Evolutionary conservation across 2,329 filamentous ascomycete species (phyloP), one percentile per base, ranked within the genome.

Genomic region (Cordyceps cicadae): DNA sequence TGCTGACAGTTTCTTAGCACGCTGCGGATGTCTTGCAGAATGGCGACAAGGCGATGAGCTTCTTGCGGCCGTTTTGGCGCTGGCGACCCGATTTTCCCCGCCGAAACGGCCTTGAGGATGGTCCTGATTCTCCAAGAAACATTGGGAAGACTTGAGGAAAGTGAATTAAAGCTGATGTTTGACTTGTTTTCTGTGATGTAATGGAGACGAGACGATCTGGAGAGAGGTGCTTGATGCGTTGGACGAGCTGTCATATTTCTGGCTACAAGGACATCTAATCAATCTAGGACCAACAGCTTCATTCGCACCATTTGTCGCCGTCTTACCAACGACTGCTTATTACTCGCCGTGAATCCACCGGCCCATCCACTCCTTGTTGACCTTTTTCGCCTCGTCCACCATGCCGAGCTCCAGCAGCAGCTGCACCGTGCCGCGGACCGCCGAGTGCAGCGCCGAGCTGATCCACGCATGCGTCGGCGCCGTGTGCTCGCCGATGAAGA

Each of bases 401-500:
- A 68, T 59, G 3, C 65, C 67, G 12, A 68, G 37, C 21, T 66
- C 66, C 5, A 65, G 62, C 12, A 72, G 63, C 41, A 73, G 56
- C 62, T 73, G 70, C 5, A 72, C 62, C 5, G 64, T 63, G 9
- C 71, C 71, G 17, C 69, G 62, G 17, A 70, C 65, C 34, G 68
- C 64, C n/a, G 69, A 71, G 14, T 72, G 65, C 24, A 72, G 54
- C 3, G 67, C 66, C 15, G 67, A 69, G 52, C 67, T 68, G 19
- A 70, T 68, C 70, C 70, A 73, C 3, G 70, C 70, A 61, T 73
- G 71, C 1, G 70, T 72, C 11, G 65, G 67, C n/a, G 70, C 66
- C 15, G 71, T 71, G 51, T 73, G 70, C 57, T 73, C 71, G 2
- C 71, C 71, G n/a, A 73, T 66, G 41, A 73, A 72, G 26, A 73